Evolutionary conservation across 768 basidiomycete species (phyloP), one percentile per base, ranked within the genome.

Genomic region (Russula vinacea): DNA sequence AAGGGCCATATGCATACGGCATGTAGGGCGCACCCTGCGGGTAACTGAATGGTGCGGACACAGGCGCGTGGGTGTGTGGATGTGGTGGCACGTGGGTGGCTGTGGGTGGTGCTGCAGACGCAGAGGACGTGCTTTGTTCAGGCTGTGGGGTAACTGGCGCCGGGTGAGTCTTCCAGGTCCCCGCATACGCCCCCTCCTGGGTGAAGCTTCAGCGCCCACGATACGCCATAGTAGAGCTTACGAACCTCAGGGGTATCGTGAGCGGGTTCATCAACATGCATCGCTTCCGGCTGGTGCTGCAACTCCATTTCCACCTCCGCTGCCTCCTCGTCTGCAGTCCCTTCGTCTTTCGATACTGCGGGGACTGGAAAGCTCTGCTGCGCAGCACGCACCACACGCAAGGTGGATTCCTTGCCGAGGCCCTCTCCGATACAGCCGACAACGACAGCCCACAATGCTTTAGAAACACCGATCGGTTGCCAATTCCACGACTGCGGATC

Each of bases 391-490:
- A 90, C 78, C 54, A 92, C 71, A 59, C 81, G 77, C 35, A 89
- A 69, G 45, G 89, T 85, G 2, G 80, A 79, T 5, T 87, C 86
- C 73, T 82, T 88, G 68, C 79, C 73, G 71, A 90, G 70, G 2
- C 89, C 88, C 1, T 79, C 76, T 35, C 78, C 77, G 70, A 92
- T 70, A 44, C 78, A 81, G 0, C 83, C 85, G 50, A 80, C 77
- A 5, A 88, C 87, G 74, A 91, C 79, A 70, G 89, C 88, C 89
- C 89, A 91, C 54, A 92, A 74, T 24, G 83, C 78, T 59, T 79
- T 78, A 6, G 86, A 88, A 19, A 91, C 88, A 4, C 90, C 90
- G 71, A 87, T 77, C 1, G 85, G 84, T 62, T 84, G 83, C 89
- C 89, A 92, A 71, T 84, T 87, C 89, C 89, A 92, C 11, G 88